Percentiles rank a stretch among this genome's conserved stretches.
Conservation (phyloP, 2,329 filamentous ascomycete genomes). For the Aspergillus texensis region DNA sequence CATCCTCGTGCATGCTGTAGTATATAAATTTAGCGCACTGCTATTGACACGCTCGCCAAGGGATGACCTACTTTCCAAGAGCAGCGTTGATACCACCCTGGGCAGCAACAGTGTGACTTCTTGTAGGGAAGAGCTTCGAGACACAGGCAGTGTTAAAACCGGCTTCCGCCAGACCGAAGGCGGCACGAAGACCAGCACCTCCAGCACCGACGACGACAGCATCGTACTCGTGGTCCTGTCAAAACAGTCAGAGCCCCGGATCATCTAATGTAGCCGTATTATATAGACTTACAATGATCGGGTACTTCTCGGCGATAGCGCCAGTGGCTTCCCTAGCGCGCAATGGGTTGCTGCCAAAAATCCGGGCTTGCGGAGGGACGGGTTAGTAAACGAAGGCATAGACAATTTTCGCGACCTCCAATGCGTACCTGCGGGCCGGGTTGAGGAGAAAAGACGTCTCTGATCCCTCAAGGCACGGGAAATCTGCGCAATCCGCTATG, state of each 20-base stretch:
- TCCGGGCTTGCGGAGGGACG: conserved; percentile 63
- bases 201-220: conserved; percentile 77
- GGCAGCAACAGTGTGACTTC: conserved; percentile 68
- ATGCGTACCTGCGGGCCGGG: conserved; percentile 72
- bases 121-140: conserved; percentile 65
- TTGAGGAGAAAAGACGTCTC: conserved; percentile 82
- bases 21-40: conserved; percentile 21
- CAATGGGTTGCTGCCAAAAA: conserved; percentile 82
- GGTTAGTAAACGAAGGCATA: conserved; percentile 26
- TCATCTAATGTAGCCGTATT: neutral
- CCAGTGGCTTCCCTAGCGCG: conserved; percentile 91
- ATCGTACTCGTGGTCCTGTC: conserved; percentile 95
- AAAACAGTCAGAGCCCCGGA: conserved; percentile 22
- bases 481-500: conserved; percentile 53
- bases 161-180: conserved; percentile 65
- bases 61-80: conserved; percentile 43
- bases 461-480: conserved; percentile 65
- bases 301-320: conserved; percentile 86
- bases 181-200: conserved; percentile 65
- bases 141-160: conserved; percentile 68
- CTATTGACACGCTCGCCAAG: neutral
- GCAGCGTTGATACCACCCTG: conserved; percentile 64
- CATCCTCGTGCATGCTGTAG: conserved; percentile 91
- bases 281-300: conserved; percentile 75
- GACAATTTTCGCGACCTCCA: conserved; percentile 21